Base-by-base conservation (phyloP, 805 yeast species). In the Sugiyamaella smithiae region DNA sequence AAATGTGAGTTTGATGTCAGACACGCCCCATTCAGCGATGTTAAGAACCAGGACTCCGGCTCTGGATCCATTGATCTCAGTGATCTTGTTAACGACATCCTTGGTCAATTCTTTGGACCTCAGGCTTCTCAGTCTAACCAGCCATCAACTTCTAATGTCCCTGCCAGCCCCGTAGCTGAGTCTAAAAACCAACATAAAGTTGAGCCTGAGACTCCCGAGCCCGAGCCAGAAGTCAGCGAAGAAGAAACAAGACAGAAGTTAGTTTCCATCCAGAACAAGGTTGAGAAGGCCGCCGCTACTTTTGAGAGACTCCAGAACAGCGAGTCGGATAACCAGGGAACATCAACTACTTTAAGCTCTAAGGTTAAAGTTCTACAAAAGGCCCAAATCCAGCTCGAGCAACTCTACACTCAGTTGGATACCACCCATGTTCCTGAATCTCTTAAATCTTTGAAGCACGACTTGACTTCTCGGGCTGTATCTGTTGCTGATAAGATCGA, bases 311-410 rank as follows among this genome's bases (percentile, higher is more conserved):
- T 58, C 8, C 11, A 46, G 14, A 49, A 44, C 28, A 44, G 52
- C 3, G 47, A 41, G 24, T 29, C 41, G 28, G 49, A 41, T 17
- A 28, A 43, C 25, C 42, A 36, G 16, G 45, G 35, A 11, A 22
- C 49, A 1, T 45, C 40, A 2, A 4, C 44, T 5, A 29, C 56
- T 2, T 22, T 55, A 38, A 37, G 43, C 8, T 59, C 63, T n/a
- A 45, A 61, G 24, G 52, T 59, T 45, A 58, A 57, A 51, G 55
- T 59, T n/a, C 48, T 59, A 29, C 61, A 57, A 44, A 56, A 49
- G 42, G 47, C 61, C 16, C 62, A 58, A 51, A 42, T 57, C 16
- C 51, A 54, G 37, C 54, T 59, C 5, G 63, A 59, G 42, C 46
- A 57, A 46, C 33, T 56, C 35, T 57, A 56, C 40, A 57, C 56